A percentile compares a stretch with the other conserved stretches of the same genome.
These are phyloP conservation scores for Bryum argenteum DNA, from an alignment of 225 moss, liverwort and hornwort species.

Conservation along the genomic window DNA sequence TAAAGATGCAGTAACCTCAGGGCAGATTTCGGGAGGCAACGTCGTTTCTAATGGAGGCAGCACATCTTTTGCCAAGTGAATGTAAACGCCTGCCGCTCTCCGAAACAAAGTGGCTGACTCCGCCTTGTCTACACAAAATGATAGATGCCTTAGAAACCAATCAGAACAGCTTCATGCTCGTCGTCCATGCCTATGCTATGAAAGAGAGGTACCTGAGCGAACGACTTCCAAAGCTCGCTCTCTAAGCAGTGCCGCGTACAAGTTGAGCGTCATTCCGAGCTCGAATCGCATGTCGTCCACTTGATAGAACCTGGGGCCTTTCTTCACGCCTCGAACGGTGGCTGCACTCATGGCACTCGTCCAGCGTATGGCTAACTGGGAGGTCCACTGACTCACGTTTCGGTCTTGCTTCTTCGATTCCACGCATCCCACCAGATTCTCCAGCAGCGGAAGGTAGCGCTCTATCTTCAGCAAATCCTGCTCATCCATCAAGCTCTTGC, in stretches of 20 bases:
- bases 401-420: slow-evolving; percentile 58
- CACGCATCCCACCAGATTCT: slow-evolving; percentile 61
- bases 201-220: slow-evolving; percentile 52
- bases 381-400: slow-evolving; percentile 69
- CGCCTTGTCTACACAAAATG: slow-evolving; percentile 38
- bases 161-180: neutral
- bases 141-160: neutral
- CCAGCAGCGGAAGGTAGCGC: slow-evolving; percentile 79
- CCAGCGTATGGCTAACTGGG: slow-evolving; percentile 79
- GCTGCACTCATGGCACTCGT: slow-evolving; percentile 73
- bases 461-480: slow-evolving; percentile 86
- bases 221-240: slow-evolving; percentile 87
- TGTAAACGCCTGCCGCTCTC: slow-evolving; percentile 88
- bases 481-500: neutral
- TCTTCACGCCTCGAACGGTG: slow-evolving; percentile 49
- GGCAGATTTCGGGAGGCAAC: slow-evolving; percentile 59
- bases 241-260: slow-evolving; percentile 76
- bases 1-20: slow-evolving; percentile 55
- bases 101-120: slow-evolving; percentile 69
- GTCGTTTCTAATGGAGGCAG: slow-evolving; percentile 59
- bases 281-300: slow-evolving; percentile 87
- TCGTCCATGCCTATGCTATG: too few relatives aligned
- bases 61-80: slow-evolving; percentile 72
- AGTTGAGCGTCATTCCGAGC: slow-evolving; percentile 76
- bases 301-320: slow-evolving; percentile 65